Base-by-base conservation (phyloP, 208 protist genomes). In the Giardia duodenalis region DNA sequence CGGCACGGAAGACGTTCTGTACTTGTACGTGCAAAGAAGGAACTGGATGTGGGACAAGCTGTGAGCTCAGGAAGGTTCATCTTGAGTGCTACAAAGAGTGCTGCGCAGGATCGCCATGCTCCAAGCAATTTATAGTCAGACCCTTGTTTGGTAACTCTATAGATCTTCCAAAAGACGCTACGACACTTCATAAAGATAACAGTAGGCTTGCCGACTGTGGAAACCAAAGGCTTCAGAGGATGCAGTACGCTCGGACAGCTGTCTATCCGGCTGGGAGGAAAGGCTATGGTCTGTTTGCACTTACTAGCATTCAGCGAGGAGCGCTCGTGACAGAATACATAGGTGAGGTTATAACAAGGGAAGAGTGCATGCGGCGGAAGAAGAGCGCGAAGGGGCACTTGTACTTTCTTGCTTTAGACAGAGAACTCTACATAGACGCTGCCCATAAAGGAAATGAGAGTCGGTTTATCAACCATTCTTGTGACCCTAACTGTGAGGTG, bases 391-490 rank as follows among this genome's bases (percentile, higher is more conserved):
- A 67, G 0, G 46, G 2, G 1, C 86, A 92, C 46, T 4, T 67
- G 39, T 93, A 93, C 47, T 4, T 19, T 0, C 2, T 92, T 43
- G 39, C 45, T 2, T 3, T 92, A 2, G 1, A 0, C 1, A 86
- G 10, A 0, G 30, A 47, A 42, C 87, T 46, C 3, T 44, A 92
- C 1, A 93, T 96, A 0, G 95, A 96, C 87, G 93, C 95, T 10
- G 45, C 46, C 0, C 48, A 94, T 3, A 94, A 67, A 46, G 95
- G 95, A 2, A 96, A 96, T 76, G 43, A 90, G 30, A 88, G 94
- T 2, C 67, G 95, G 45, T 96, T 95, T 88, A 96, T 96, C 42
- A 96, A 96, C 86, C 95, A 96, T 47, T 94, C 92, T 45, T 96
- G 95, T 90, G 92, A 95, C 39, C 95, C 95, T 46, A 96, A 96